Conservation (phyloP, 768 basidiomycete species). For the Lactarius quietus region DNA sequence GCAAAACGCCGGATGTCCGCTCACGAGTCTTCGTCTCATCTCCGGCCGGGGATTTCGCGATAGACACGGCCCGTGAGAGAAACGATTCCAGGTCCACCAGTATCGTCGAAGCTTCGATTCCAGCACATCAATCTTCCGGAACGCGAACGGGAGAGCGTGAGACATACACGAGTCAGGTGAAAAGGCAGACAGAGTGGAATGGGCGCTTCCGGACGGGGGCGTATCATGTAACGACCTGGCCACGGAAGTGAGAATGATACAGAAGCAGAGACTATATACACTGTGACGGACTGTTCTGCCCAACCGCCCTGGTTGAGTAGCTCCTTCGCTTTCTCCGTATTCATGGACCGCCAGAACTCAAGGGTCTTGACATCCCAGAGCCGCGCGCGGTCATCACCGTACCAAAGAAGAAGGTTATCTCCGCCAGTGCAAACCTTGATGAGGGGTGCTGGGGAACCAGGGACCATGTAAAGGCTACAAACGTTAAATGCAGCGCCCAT, state of each 20-base stretch:
- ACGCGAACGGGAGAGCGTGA: not conserved
- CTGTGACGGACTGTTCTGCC: constrained; percentile 57
- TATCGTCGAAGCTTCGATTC: constrained; percentile 32
- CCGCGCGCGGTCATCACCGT: constrained; percentile 71
- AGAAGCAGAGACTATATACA: not conserved
- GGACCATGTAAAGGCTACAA: constrained; percentile 71
- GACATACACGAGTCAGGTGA: constrained; percentile 29
- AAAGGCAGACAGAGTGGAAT: constrained; percentile 8
- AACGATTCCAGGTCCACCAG: constrained; percentile 32
- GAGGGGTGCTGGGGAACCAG: constrained; percentile 72
- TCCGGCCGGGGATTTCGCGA: constrained; percentile 11
- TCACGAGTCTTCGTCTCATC: constrained; percentile 32
- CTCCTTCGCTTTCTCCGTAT: constrained; percentile 70
- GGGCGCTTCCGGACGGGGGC: not conserved
- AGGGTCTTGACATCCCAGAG: constrained; percentile 82
- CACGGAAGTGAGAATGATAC: not conserved
- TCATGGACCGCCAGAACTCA: constrained; percentile 85
- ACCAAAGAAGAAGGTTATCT: constrained; percentile 70
- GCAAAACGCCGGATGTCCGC: constrained; percentile 51
- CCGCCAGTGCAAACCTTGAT: constrained; percentile 58
- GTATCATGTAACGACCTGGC: constrained; percentile 10
- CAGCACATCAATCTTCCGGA: not conserved
- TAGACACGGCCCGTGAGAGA: constrained; percentile 24
- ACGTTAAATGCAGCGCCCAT: not conserved
- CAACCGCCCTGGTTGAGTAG: constrained; percentile 69